Base-by-base conservation (phyloP, 768 basidiomycete genomes). In the Suillus tomentosus region DNA sequence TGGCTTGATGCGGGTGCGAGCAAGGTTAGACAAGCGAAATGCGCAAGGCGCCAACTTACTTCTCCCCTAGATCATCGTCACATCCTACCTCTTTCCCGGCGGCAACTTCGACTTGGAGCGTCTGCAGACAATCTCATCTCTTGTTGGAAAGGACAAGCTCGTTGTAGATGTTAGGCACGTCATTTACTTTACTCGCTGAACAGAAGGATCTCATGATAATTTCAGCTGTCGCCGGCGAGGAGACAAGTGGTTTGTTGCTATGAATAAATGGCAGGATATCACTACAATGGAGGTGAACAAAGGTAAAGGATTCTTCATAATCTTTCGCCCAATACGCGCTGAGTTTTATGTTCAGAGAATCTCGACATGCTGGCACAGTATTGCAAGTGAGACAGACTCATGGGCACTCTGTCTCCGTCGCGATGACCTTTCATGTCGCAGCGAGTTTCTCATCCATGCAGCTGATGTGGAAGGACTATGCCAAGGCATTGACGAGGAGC, bases 401-500 rank as follows among this genome's bases (percentile, higher is more conserved):
- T 40, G 8, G 40, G 8, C n/a, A 14, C 40, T 34, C 24, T 43
- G n/a, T 54, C 31, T 63, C n/a, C 42, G 62, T 51, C 27, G 48
- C 36, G 24, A 45, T 53, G 56, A 55, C 64, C 56, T 62, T 53
- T 62, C 34, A 61, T 58, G n/a, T 39, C 62, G 9, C 67, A 95
- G 95, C 68, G 97, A 99, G 73, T 93, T 99, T 68, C 79, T 99
- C 51, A 83, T 99, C 34, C 97, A 99, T 76, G 96, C 97, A 0
- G 97, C 97, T n/a, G 97, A 99, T 68, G 96, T 99, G 10, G 97
- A 99, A 76, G 97, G 97, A 0, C 79, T 99, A 27, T 99, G 97
- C 74, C 88, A 95, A 78, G 97, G 97, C 1, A 95, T 99, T 64
- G 97, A 99, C 74, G 86, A 94, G 71, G 87, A 88, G 19, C 84